Percentiles rank a stretch among this genome's conserved stretches.
Conservation (phyloP, 108 stramenopile genomes). For the Cyclotella atomus region DNA sequence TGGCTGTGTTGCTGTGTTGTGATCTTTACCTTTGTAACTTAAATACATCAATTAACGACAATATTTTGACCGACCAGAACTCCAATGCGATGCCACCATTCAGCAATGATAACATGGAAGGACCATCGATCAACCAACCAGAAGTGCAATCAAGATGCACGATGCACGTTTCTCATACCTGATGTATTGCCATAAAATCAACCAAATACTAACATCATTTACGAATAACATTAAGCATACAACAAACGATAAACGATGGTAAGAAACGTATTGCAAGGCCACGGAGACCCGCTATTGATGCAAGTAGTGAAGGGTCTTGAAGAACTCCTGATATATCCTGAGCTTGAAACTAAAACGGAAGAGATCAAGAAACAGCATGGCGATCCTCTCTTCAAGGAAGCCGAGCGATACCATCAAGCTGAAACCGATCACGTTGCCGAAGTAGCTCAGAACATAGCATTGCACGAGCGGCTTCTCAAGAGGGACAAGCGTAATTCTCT, state of each 20-base stretch:
- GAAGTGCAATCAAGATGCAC: neutral
- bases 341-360: neutral
- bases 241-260: slow-evolving; percentile 20
- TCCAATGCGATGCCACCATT: too few species aligned
- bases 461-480: slow-evolving; percentile 15
- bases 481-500: slow-evolving; percentile 26
- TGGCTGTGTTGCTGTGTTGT: too few species aligned
- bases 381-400: slow-evolving; percentile 29
- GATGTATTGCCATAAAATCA: slow-evolving; percentile 5
- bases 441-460: neutral
- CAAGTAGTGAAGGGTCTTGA: slow-evolving; percentile 14
- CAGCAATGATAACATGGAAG: neutral
- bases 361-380: neutral
- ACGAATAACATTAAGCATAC: slow-evolving; percentile 2
- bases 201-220: neutral
- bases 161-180: too few species aligned
- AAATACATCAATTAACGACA: neutral
- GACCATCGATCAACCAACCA: neutral
- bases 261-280: slow-evolving; percentile 18
- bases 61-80: too few species aligned
- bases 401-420: slow-evolving; percentile 24
- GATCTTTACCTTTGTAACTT: too few species aligned
- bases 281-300: slow-evolving; percentile 27
- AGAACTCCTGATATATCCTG: neutral
- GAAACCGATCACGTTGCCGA: slow-evolving; percentile 8